phyloP scores from a whole-genome alignment of 2,329 filamentous ascomycete species.

The Basipetospora sp. region DNA sequence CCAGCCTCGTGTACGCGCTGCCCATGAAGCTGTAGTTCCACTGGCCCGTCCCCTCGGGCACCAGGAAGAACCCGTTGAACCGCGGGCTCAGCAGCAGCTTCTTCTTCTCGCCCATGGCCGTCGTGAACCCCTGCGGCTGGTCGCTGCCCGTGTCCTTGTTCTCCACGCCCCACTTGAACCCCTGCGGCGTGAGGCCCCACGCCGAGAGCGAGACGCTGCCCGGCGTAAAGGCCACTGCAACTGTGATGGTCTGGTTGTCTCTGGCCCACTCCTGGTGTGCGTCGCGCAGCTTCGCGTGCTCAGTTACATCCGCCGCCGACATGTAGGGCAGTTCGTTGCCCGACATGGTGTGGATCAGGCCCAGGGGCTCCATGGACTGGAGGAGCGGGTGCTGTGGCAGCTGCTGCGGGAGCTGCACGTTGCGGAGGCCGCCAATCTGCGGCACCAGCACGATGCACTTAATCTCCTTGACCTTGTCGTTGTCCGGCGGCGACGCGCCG shows the following conservation, averaged over 20 bases:
- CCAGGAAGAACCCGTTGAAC: conserved; percentile 89
- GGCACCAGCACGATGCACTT: conserved; percentile 94
- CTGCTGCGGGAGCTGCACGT: conserved; percentile 78
- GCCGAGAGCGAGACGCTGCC: conserved; percentile 89
- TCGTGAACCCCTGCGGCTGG: conserved; percentile 85
- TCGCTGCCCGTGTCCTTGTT: conserved; percentile 89
- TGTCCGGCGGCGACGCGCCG: conserved; percentile 80
- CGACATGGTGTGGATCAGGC: conserved; percentile 87
- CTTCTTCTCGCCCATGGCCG: conserved; percentile 84
- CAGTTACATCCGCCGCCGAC: conserved; percentile 86
- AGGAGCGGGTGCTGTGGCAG: conserved; percentile 87
- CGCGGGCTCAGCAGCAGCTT: conserved; percentile 86
- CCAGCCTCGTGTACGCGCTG: conserved; percentile 67
- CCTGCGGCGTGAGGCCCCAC: conserved; percentile 80
- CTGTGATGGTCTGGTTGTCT: conserved; percentile 76
- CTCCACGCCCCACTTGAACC: conserved; percentile 92
- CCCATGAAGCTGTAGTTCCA: conserved; percentile 99
- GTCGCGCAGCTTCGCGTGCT: conserved; percentile 81
- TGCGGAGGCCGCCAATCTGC: conserved; percentile 84
- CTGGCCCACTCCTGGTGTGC: conserved; percentile 58
- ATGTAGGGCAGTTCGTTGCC: conserved; percentile 94
- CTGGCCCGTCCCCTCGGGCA: conserved; percentile 64
- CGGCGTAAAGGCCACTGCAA: conserved; percentile 91
- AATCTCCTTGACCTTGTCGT: conserved; percentile 93
- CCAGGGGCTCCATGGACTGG: conserved; percentile 71